Evolutionary conservation across 768 basidiomycete genomes (phyloP), one percentile per base, ranked within the genome.

Genomic region (Coprinopsis cinerea): DNA sequence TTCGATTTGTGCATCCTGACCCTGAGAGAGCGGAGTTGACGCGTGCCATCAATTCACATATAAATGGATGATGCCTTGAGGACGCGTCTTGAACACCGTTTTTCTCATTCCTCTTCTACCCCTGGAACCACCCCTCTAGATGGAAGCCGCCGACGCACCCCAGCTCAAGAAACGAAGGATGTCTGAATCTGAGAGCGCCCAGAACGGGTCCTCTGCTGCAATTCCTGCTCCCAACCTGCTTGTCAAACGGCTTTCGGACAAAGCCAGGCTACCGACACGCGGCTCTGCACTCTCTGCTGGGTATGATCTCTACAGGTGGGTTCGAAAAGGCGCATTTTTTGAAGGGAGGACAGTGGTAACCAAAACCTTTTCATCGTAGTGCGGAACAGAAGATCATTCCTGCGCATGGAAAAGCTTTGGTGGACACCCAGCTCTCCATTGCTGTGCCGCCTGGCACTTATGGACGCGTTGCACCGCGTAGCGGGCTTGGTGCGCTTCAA

Each of bases 361-460:
- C 44, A 39, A 30, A 34, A 34, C 9, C 26, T 27, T 17, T 32
- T 44, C 24, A 43, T 15, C 48, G n/a, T n/a, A 95, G 93, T 63
- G 92, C 94, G 0, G 93, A 95, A 64, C 73, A 73, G 49, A 92
- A 90, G 61, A 65, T 74, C 6, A 79, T 98, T 15, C 92, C 94
- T 11, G 92, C 93, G 1, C 83, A 75, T 46, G 95, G 93, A 47
- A 96, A 95, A 65, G 95, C 92, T 3, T 71, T 98, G 30, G 67
- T 99, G 32, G 86, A 94, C 62, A 92, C 92, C 14, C 91, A 93
- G 55, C 72, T 98, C 47, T 93, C 92, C 22, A 85, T 99, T 53
- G 94, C 93, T 18, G 91, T 99, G 1, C 96, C 96, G 0, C 70
- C 72, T 36, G 96, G 93, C 2, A 93, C 92, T 2, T 98, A 99